Percentiles rank a stretch among this genome's conserved stretches.
Conservation (phyloP, 192 early-diverging fungal genomes). For the Cetraspora pellucida region DNA sequence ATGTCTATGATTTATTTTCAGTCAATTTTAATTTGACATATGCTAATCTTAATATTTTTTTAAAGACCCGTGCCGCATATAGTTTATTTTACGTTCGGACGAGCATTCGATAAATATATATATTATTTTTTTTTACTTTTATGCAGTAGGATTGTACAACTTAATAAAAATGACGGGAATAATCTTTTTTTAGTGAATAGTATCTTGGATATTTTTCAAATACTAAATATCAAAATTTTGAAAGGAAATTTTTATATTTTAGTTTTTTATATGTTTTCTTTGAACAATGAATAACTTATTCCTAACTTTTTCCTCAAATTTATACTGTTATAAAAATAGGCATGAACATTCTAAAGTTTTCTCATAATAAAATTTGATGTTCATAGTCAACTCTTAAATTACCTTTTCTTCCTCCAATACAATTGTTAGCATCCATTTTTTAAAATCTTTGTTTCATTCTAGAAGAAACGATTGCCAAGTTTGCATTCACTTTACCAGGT, state of each 20-base stretch:
- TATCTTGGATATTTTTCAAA: too few relatives aligned
- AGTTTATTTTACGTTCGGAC: not conserved
- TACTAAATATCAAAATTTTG: too few relatives aligned
- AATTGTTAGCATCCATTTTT: not conserved
- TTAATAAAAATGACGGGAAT: not conserved
- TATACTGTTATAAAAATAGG: too few relatives aligned
- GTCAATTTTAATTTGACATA: too few relatives aligned
- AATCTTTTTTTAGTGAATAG: not conserved
- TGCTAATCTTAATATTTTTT: not conserved
- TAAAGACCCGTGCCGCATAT: not conserved
- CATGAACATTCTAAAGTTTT: too few relatives aligned
- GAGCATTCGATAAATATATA: not conserved
- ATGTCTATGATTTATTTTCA: constrained; percentile 25
- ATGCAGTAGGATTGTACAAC: not conserved
- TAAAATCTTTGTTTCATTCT: constrained; percentile 97
- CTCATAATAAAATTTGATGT: not conserved
- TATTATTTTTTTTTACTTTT: not conserved
- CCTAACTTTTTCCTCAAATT: too few relatives aligned
- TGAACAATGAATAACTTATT: too few relatives aligned
- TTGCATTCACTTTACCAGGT: constrained; percentile 96
- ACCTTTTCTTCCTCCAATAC: not conserved
- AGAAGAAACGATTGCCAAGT: constrained; percentile 80
- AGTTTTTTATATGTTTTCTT: too few relatives aligned
- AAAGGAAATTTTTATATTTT: too few relatives aligned
- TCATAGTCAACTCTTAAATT: not conserved